These are phyloP conservation scores for Alternaria viburni DNA, from an alignment of 2,329 filamentous ascomycete genomes.

Conservation along the genomic window DNA sequence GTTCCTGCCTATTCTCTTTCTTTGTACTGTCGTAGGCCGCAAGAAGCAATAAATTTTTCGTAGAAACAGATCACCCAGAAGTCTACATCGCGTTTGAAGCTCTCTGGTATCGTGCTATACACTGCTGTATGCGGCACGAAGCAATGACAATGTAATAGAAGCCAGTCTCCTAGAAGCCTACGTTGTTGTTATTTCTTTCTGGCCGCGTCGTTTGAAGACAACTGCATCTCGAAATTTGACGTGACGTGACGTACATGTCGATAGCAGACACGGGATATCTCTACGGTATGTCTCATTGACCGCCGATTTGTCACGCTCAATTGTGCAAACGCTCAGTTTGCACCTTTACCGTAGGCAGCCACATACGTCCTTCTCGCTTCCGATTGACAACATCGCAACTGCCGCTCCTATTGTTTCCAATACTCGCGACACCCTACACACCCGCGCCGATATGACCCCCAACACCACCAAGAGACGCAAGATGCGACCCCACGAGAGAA, in stretches of 20 bases:
- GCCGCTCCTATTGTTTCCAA: not conserved
- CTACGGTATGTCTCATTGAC: no score
- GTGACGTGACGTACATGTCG: not conserved
- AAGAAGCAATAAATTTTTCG: not conserved
- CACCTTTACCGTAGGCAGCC: not conserved
- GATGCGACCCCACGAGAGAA: accelerated
- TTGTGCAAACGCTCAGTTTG: not conserved
- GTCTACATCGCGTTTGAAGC: not conserved
- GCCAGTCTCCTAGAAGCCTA: not conserved
- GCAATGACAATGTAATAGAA: not conserved
- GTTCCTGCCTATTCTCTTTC: not conserved
- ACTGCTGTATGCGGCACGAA: not conserved
- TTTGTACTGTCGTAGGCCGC: not conserved
- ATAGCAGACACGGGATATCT: not conserved
- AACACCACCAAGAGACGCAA: not conserved
- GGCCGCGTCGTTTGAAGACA: not conserved
- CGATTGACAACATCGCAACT: not conserved
- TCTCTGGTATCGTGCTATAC: not conserved
- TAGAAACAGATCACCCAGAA: not conserved
- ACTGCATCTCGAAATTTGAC: not conserved
- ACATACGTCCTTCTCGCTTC: not conserved
- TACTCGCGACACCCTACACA: not conserved
- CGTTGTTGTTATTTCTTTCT: not conserved
- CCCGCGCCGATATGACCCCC: not conserved
- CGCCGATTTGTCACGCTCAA: not conserved